Percentiles rank a stretch among this genome's conserved stretches.
Conservation (phyloP, 2,329 filamentous ascomycete species). For the Zymoseptoria pseudotritici region DNA sequence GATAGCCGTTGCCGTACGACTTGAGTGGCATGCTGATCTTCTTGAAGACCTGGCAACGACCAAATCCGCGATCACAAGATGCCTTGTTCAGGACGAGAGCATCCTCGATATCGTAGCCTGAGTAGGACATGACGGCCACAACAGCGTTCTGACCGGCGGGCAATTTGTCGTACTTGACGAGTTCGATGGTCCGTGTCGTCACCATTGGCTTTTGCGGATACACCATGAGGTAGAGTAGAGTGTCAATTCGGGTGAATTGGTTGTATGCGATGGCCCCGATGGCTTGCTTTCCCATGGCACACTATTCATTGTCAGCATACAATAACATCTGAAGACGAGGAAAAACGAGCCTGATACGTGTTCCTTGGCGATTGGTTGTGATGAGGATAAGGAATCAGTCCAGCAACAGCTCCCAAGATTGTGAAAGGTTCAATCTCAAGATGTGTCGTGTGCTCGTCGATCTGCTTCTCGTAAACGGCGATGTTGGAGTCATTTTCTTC, state of each 20-base stretch:
- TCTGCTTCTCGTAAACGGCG: slow-evolving; percentile 78
- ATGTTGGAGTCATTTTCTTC: slow-evolving; percentile 97
- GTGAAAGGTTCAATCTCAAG: slow-evolving; percentile 98
- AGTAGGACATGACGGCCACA: slow-evolving; percentile 98
- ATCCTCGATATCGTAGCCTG: slow-evolving; percentile 98
- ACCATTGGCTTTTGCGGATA: slow-evolving; percentile 98
- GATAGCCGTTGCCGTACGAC: slow-evolving; percentile 75
- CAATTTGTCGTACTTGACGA: slow-evolving; percentile 94
- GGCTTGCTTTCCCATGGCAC: slow-evolving; percentile 99
- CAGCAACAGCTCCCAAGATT: slow-evolving; percentile 87
- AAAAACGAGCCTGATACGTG: slow-evolving; percentile 61
- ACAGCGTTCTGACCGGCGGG: slow-evolving; percentile 95
- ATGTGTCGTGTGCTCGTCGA: slow-evolving; percentile 79
- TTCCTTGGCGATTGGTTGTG: slow-evolving; percentile 99
- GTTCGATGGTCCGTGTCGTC: slow-evolving; percentile 90
- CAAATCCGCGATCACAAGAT: slow-evolving; percentile 89
- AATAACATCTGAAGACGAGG: too few species aligned
- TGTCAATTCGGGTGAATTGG: slow-evolving; percentile 95
- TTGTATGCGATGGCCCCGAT: slow-evolving; percentile 98
- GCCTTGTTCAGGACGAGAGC: slow-evolving; percentile 94
- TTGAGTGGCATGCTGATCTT: slow-evolving; percentile 84
- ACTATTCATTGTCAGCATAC: slow-evolving; percentile 42
- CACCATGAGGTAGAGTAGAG: slow-evolving; percentile 89
- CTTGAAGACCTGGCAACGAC: slow-evolving; percentile 94
- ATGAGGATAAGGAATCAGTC: slow-evolving; percentile 93